phyloP scores from a whole-genome alignment of 2,329 filamentous ascomycete genomes.

The Xylaria sp. region DNA sequence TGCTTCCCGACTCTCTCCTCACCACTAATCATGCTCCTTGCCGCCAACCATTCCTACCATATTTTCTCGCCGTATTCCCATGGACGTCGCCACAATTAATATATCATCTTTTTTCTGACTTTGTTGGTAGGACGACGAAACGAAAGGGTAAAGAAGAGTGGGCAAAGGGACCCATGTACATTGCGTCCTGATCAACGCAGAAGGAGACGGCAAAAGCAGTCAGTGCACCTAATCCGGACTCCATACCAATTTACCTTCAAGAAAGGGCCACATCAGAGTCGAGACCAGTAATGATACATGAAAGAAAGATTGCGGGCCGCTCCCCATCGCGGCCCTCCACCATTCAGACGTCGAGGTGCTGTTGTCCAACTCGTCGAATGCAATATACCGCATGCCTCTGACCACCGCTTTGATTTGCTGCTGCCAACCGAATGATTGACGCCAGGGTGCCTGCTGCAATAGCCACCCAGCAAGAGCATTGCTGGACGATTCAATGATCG shows the following conservation, averaged over 20 bases:
- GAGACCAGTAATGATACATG: slow-evolving; percentile 6
- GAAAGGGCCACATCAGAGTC: neutral
- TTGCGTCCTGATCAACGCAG: slow-evolving; percentile 6
- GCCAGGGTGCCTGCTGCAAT: slow-evolving; percentile 16
- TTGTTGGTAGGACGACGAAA: neutral
- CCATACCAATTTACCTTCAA: slow-evolving; percentile 1
- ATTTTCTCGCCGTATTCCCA: neutral
- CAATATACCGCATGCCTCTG: slow-evolving; percentile 15
- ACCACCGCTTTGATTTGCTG: slow-evolving; percentile 21
- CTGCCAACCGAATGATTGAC: slow-evolving; percentile 19
- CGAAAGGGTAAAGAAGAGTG: neutral
- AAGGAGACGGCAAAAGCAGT: neutral
- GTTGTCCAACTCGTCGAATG: slow-evolving; percentile 4
- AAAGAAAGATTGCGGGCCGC: slow-evolving; percentile 1
- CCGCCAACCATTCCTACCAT: neutral
- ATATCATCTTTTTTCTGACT: neutral
- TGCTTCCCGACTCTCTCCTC: neutral
- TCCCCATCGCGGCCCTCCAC: neutral
- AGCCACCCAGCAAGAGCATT: neutral
- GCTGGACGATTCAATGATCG: slow-evolving; percentile 1
- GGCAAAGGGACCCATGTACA: slow-evolving; percentile 3
- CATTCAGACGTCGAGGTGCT: neutral
- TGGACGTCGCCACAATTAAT: neutral
- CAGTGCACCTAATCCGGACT: neutral
- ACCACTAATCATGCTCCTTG: slow-evolving; percentile 10